Evolutionary conservation across 2,329 filamentous ascomycete species (phyloP), one percentile per base, ranked within the genome.

Genomic region (Aspergillus pseudotamarii): DNA sequence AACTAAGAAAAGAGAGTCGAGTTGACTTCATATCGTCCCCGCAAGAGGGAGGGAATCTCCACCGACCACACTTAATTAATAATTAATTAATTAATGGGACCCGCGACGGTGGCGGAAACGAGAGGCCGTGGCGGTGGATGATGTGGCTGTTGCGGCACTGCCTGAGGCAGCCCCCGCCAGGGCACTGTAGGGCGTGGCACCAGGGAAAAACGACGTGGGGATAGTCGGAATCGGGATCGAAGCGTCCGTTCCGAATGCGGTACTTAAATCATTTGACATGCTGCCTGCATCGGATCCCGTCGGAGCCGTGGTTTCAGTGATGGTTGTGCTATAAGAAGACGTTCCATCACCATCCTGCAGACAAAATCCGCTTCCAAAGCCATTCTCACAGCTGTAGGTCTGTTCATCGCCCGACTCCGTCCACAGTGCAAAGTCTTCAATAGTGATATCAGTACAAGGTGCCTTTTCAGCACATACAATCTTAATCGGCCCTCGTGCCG

Each of bases 401-500:
- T 75, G 64, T 46, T 66, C 53, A 48, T 66, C 58, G 3, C 73
- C 74, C 16, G 64, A 64, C 46, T 76, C 73, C 30, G 73, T 76
- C 74, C 73, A 75, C 81, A 88, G 84, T 34, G 78, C 74, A 65
- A 87, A 82, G 68, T 86, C 80, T 3, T 74, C 73, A 63, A 87
- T 80, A 19, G 74, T 79, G 64, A 87, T 79, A 60, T 81, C 81
- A 2, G 79, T 83, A 75, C 86, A 88, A 14, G 86, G 86, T 1
- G 79, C 80, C 2, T 68, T 75, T 59, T 81, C 77, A 0, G 84
- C 79, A 66, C 85, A 88, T 30, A 80, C 72, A 38, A 87, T 73
- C 63, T 84, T 83, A 67, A 88, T 78, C 1, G 86, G 85, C 0
- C 83, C 84, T 23, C 86, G 82, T 58, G 79, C 63, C 6, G 72